phyloP scores from a whole-genome alignment of 148 eudicot species.

The Nyssa sinensis region DNA sequence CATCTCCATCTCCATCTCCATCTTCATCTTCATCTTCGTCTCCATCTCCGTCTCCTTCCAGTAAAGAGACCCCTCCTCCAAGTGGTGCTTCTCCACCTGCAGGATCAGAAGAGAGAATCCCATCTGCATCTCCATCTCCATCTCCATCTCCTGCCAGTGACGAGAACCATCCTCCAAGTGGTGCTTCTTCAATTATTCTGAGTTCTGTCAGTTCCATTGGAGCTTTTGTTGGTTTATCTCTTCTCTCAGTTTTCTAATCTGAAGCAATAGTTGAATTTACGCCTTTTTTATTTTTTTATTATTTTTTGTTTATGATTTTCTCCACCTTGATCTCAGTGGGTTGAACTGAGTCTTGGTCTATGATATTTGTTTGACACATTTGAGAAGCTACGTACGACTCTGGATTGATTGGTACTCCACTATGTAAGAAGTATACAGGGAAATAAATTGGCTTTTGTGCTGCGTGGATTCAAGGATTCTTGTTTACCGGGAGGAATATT shows the following conservation, averaged over 20 bases:
- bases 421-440: not conserved
- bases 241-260: conserved; percentile 50
- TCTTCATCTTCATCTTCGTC: no score
- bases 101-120: no score
- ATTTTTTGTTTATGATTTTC: conserved; percentile 1
- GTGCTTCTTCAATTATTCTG: conserved; percentile 27
- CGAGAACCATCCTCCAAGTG: no score
- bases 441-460: conserved; percentile 1
- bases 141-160: conserved; percentile 29
- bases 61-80: no score
- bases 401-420: no score
- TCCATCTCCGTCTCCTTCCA: no score
- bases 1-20: conserved; percentile 27
- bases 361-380: not conserved
- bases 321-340: conserved; percentile 1
- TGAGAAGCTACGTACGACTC: not conserved
- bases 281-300: not conserved
- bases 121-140: no score
- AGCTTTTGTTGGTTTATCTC: conserved; percentile 47
- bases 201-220: conserved; percentile 41
- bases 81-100: no score
- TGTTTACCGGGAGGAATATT: no score
- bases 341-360: no score
- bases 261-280: not conserved
- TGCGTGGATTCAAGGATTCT: not conserved